These are phyloP conservation scores for Vitis hybrid DNA, from an alignment of 177 flowering plant species.

Conservation along the genomic window DNA sequence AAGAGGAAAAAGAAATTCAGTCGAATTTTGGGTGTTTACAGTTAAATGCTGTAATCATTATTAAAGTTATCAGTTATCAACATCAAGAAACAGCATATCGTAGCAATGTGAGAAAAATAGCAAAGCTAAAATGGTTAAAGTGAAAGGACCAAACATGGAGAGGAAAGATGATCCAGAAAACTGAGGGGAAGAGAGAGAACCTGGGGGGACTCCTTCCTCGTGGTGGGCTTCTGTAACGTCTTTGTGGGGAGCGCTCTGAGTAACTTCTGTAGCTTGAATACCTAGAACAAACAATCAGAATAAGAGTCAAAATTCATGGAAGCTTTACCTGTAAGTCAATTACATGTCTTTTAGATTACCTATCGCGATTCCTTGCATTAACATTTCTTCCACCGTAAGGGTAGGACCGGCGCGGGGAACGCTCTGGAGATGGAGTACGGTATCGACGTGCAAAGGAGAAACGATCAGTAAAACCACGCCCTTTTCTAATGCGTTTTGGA, in stretches of 20 bases:
- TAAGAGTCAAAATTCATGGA: not conserved
- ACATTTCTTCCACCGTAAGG: constrained; percentile 58
- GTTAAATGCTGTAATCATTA: no score
- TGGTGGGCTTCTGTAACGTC: constrained; percentile 64
- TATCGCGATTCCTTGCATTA: constrained; percentile 54
- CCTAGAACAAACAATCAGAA: constrained; percentile 34
- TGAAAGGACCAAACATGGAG: not conserved
- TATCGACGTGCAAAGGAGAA: constrained; percentile 87
- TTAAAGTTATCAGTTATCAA: no score
- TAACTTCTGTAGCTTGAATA: constrained; percentile 62
- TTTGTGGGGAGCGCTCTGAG: constrained; percentile 59
- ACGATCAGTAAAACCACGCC: constrained; percentile 91
- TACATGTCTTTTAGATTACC: constrained; percentile 31
- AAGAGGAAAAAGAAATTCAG: no score
- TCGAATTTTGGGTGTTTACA: no score
- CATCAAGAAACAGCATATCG: no score
- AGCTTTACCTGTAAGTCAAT: not conserved
- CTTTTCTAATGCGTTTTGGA: constrained; percentile 83
- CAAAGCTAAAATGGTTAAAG: not conserved
- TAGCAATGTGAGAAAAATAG: not conserved
- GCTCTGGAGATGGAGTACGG: constrained; percentile 92
- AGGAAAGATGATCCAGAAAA: no score
- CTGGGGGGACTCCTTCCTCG: constrained; percentile 84
- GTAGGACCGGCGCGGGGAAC: constrained; percentile 54
- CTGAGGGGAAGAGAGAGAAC: constrained; percentile 28